Evolutionary conservation across 495 filamentous ascomycete genomes (phyloP), one percentile per base, ranked within the genome.

Genomic region (Umbilicaria muhlenbergii): DNA sequence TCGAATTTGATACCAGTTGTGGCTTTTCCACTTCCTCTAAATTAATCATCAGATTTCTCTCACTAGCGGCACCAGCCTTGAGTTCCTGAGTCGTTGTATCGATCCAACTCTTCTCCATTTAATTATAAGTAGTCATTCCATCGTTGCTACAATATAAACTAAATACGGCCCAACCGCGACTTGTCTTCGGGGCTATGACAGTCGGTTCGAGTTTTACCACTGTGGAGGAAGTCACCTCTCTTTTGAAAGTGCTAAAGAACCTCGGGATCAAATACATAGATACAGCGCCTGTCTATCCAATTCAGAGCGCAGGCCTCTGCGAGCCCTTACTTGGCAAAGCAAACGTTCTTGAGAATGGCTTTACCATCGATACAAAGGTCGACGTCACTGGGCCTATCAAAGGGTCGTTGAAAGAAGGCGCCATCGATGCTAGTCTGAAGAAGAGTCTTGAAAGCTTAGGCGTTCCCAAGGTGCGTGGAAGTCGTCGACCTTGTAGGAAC

Each of bases 361-460:
- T 69, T 43, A 51, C 38, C 3, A 57, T 67, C 34, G 62, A 66
- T 38, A 67, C 66, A 0, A 69, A 69, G 46, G 54, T 67, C 47
- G 41, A 48, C 16, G 34, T 46, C 4, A n/a, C 32, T 1, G 44
- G 43, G 10, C 13, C 39, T 6, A 28, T 28, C 24, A 28, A 54
- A 62, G 38, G 28, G 34, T 3, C 21, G 38, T 5, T 28, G 24
- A 28, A 10, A 28, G 24, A 28, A 28, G 47, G 46, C 5, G 58
- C 49, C 24, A 54, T 63, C 31, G 28, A 52, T 16, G 47, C 48
- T 17, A 54, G 55, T 24, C 47, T 61, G 18, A 42, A 53, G 12
- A 16, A 38, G 17, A 59, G 58, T 41, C 49, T 58, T 38, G 39
- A 40, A 11, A 46, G 53, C 7, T 42, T 66, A n/a, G 42, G 49